A percentile compares a stretch with the other conserved stretches of the same genome.
Conservation (phyloP, 2,329 filamentous ascomycete genomes). For the Paracamarosporium sp. region DNA sequence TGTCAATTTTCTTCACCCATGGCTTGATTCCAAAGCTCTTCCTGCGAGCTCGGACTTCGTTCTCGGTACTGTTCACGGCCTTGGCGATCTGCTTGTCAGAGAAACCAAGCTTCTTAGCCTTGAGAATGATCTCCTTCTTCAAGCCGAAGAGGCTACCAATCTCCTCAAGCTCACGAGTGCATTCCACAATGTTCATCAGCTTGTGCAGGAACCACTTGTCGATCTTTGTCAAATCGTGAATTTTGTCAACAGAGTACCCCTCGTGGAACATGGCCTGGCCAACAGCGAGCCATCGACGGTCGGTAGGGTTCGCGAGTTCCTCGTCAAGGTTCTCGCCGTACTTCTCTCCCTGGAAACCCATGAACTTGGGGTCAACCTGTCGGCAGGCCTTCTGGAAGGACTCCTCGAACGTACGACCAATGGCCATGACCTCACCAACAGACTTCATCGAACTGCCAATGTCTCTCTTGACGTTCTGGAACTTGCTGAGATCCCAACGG, state of each 20-base stretch:
- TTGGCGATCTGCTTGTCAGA: conserved; percentile 93
- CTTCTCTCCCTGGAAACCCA: conserved; percentile 93
- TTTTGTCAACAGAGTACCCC: conserved; percentile 87
- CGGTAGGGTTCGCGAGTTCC: conserved; percentile 88
- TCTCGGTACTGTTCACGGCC: conserved; percentile 84
- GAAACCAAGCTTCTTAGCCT: conserved; percentile 98
- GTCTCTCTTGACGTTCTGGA: conserved; percentile 97
- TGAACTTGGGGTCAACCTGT: conserved; percentile 89
- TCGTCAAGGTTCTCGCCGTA: conserved; percentile 88
- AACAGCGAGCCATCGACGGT: conserved; percentile 96
- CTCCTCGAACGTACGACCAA: conserved; percentile 97
- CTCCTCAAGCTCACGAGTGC: conserved; percentile 82
- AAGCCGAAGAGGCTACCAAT: conserved; percentile 82
- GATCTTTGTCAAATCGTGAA: conserved; percentile 96
- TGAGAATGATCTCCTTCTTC: conserved; percentile 85
- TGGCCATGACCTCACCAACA: conserved; percentile 98
- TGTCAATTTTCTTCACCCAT: conserved; percentile 99
- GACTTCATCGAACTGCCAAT: conserved; percentile 99
- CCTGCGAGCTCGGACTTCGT: conserved; percentile 84
- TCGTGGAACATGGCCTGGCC: conserved; percentile 98
- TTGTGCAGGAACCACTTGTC: conserved; percentile 99
- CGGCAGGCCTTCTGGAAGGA: conserved; percentile 99
- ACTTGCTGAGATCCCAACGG: conserved; percentile 97
- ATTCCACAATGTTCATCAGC: conserved; percentile 95
- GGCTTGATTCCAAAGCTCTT: conserved; percentile 88